Evolutionary conservation across 257 asterid species (phyloP).

Genomic region (Solanum clarkiae): DNA sequence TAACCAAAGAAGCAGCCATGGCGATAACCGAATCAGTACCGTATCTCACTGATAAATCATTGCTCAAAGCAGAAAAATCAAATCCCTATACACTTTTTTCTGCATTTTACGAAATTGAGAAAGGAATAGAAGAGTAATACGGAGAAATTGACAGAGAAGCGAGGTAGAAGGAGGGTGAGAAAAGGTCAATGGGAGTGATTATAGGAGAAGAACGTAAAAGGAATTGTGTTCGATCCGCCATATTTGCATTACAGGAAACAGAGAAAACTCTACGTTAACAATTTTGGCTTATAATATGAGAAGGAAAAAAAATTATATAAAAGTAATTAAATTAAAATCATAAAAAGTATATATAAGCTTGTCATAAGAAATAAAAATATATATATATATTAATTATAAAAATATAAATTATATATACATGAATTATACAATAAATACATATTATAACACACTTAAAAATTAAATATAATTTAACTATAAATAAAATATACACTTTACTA

Average conservation of each 20-base stretch:
- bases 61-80: neutral
- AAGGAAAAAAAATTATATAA: no score
- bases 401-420: no score
- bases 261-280: neutral
- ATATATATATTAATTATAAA: no score
- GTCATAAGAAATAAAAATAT: no score
- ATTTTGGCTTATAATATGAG: neutral
- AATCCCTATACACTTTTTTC: neutral
- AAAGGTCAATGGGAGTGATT: conserved; percentile 13
- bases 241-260: neutral
- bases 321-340: no score
- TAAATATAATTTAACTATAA: no score
- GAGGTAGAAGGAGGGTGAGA: conserved; percentile 3
- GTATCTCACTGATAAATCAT: neutral
- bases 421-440: no score
- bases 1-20: conserved; percentile 84
- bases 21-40: neutral
- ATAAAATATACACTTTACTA: no score
- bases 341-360: no score
- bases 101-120: neutral
- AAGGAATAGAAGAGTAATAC: neutral
- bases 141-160: neutral
- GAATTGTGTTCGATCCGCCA: neutral
- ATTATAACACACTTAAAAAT: no score
- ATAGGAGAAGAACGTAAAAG: conserved; percentile 33